Evolutionary conservation across 257 asterid species (phyloP), one percentile per base, ranked within the genome.

Genomic region (Penstemon newberryi): DNA sequence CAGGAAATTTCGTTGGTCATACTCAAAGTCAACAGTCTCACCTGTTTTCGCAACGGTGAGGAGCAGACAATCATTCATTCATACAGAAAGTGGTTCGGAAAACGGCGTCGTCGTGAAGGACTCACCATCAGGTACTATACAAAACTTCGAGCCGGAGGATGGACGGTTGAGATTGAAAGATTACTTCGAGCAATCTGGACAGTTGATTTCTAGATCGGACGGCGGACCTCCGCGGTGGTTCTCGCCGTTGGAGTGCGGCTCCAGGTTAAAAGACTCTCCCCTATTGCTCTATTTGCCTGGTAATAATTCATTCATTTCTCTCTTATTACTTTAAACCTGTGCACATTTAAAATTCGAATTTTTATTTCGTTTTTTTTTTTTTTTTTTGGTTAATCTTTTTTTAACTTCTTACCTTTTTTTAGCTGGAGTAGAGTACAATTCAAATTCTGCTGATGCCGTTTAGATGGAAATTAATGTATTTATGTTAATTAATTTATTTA

Each of bases 181-280:
- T 53, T 89, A 87, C 76, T 80, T 84, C 15, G 76, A 76, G 47
- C 81, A 70, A 60, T 77, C 89, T n/a, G 38, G 33, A 2, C 79
- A 84, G 43, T 41, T 92, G 76, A 54, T 83, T 67, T 56, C 76
- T 15, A 60, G 75, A 69, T 78, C 85, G 50, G 87, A 86, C 70
- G 81, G 86, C 9, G 96, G 96, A 37, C 92, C 86, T 67, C 96
- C 96, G 15, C 88, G 95, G 59, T 92, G 98, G 96, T 89, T 92
- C 67, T 77, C 89, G 7, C 96, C 92, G 0, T 62, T 88, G 77
- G 86, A 79, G 33, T 77, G 83, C 70, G 76, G 70, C 18, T 50
- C 76, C 49, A 86, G 73, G 44, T 8, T 66, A 3, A 42, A 74
- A 49, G 66, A 79, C 68, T 75, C 87, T 42, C 96, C 96, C 49